Conservation (phyloP, 768 basidiomycete genomes). For the Mycena alexandri region DNA sequence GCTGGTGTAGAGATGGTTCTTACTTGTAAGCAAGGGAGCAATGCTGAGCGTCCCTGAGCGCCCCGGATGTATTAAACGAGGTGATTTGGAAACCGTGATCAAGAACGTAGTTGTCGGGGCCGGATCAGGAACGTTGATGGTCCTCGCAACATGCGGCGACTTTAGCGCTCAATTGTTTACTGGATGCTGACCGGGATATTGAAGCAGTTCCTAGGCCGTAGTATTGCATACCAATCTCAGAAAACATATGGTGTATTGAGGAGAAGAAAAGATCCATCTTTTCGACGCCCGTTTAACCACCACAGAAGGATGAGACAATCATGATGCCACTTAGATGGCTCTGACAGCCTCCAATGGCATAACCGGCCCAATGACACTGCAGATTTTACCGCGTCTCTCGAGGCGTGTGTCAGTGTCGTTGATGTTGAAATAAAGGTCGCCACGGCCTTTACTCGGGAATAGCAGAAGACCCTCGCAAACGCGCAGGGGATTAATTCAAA, state of each 20-base stretch:
- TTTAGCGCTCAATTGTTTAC: too few relatives aligned
- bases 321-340: background rate
- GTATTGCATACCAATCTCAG: background rate
- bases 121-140: background rate
- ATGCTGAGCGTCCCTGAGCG: background rate
- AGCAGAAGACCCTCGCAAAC: too few relatives aligned
- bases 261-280: background rate
- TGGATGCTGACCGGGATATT: too few relatives aligned
- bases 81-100: constrained; percentile 1
- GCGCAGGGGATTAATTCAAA: too few relatives aligned
- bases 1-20: too few relatives aligned
- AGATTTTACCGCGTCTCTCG: background rate
- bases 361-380: constrained; percentile 1
- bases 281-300: background rate
- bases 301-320: background rate
- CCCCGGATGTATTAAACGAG: background rate
- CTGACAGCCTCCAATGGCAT: constrained; percentile 1
- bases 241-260: background rate
- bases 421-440: too few relatives aligned
- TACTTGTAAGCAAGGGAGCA: background rate
- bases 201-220: constrained; percentile 3
- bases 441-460: too few relatives aligned
- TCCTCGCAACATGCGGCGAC: background rate
- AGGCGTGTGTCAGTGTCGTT: background rate
- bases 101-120: background rate